phyloP scores from a whole-genome alignment of 2,329 filamentous ascomycete genomes.

The Fusarium metavorans region DNA sequence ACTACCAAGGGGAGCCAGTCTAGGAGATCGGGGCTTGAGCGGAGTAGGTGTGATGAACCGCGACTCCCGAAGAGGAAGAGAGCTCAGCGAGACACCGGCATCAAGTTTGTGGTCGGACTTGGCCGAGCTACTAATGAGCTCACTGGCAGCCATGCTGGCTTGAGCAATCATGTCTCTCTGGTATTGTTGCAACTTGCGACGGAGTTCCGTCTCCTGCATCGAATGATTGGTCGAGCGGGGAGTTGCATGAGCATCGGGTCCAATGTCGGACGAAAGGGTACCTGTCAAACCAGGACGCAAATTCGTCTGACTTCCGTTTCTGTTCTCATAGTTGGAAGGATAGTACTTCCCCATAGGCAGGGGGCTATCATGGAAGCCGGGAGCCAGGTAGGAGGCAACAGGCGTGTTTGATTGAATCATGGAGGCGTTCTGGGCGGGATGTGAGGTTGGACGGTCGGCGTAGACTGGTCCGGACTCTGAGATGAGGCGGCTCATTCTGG shows the following conservation, averaged over 20 bases:
- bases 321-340: constrained; percentile 69
- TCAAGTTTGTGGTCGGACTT: constrained; percentile 42
- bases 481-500: constrained; percentile 53
- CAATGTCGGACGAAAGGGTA: constrained; percentile 47
- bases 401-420: constrained; percentile 54
- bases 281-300: constrained; percentile 42
- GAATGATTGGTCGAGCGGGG: constrained; percentile 20
- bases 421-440: constrained; percentile 39
- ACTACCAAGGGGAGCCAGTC: constrained; percentile 66
- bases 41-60: constrained; percentile 53
- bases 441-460: constrained; percentile 44
- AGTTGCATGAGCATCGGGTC: constrained; percentile 53
- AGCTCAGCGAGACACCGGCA: constrained; percentile 50
- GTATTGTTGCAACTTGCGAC: constrained; percentile 67
- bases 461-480: constrained; percentile 46
- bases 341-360: constrained; percentile 73
- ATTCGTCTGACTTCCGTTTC: constrained; percentile 44
- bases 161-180: constrained; percentile 72
- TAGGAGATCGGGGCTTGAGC: constrained; percentile 62
- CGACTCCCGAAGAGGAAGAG: constrained; percentile 52
- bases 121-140: constrained; percentile 52
- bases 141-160: constrained; percentile 62
- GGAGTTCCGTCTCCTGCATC: constrained; percentile 56
- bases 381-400: constrained; percentile 64
- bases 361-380: constrained; percentile 59